These are phyloP conservation scores for Leucocoprinus leucothites DNA, from an alignment of 768 basidiomycete species.

Conservation along the genomic window DNA sequence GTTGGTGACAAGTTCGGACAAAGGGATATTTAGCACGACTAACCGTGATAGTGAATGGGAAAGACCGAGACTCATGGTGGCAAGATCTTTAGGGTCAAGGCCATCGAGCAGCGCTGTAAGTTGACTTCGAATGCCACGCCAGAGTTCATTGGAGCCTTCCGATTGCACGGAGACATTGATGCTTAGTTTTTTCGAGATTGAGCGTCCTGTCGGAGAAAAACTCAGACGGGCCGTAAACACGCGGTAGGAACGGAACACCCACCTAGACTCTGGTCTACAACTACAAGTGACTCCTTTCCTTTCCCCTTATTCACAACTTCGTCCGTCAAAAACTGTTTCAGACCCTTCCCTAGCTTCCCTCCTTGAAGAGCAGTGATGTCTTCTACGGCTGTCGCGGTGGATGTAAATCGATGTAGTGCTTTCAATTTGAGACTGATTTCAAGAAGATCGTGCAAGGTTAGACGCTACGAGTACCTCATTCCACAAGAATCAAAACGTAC, in stretches of 20 bases:
- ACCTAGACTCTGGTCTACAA: constrained; percentile 92
- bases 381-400: constrained; percentile 95
- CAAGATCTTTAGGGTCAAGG: constrained; percentile 88
- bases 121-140: constrained; percentile 93
- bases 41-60: constrained; percentile 95
- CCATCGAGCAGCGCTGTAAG: constrained; percentile 85
- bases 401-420: constrained; percentile 93
- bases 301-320: constrained; percentile 88
- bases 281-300: constrained; percentile 78
- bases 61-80: constrained; percentile 97
- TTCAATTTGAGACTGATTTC: constrained; percentile 80
- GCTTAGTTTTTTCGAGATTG: constrained; percentile 91
- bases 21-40: constrained; percentile 17
- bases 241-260: constrained; percentile 24
- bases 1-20: neutral
- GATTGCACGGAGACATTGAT: constrained; percentile 76
- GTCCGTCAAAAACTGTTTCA: constrained; percentile 91
- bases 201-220: constrained; percentile 48
- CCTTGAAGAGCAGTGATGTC: constrained; percentile 91
- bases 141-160: constrained; percentile 62
- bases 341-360: constrained; percentile 88
- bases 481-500: constrained; percentile 44
- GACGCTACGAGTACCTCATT: neutral
- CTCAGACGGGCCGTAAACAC: neutral
- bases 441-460: neutral